phyloP scores from a whole-genome alignment of 179 eudicot genomes.

The Patellifolia procumbens region DNA sequence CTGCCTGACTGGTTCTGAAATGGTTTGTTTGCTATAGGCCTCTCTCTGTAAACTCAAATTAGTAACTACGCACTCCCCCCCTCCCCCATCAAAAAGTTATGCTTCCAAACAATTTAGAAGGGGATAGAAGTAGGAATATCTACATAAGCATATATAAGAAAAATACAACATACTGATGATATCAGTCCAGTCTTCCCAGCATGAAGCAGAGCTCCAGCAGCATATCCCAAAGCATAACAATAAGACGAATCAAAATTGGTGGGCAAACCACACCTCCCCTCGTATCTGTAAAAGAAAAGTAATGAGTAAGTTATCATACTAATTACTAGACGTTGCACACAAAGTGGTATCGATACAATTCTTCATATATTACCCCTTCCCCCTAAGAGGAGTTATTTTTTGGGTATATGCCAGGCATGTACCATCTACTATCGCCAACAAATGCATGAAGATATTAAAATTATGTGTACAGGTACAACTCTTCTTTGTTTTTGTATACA shows the following conservation, averaged over 20 bases:
- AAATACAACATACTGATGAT: conserved; percentile 66
- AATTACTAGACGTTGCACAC: neutral
- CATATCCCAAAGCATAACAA: conserved; percentile 97
- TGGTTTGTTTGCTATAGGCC: neutral
- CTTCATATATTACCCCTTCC: neutral
- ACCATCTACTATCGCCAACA: too few species aligned
- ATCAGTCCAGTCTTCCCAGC: conserved; percentile 91
- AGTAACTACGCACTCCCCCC: neutral
- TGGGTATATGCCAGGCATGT: too few species aligned
- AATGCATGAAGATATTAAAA: neutral
- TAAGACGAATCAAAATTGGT: conserved; percentile 94
- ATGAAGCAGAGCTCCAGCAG: conserved; percentile 91
- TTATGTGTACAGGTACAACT: neutral
- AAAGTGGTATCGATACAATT: neutral
- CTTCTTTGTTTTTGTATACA: neutral
- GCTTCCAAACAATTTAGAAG: too few species aligned
- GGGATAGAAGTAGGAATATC: neutral
- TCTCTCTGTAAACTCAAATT: neutral
- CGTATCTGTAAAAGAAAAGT: conserved; percentile 53
- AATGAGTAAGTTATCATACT: conserved; percentile 8
- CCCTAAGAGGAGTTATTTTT: neutral
- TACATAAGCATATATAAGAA: conserved; percentile 3
- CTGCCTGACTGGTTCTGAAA: neutral
- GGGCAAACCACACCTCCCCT: conserved; percentile 97
- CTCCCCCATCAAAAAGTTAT: neutral